Conservation (phyloP, 768 basidiomycete genomes). For the Boletus rex-veris region DNA sequence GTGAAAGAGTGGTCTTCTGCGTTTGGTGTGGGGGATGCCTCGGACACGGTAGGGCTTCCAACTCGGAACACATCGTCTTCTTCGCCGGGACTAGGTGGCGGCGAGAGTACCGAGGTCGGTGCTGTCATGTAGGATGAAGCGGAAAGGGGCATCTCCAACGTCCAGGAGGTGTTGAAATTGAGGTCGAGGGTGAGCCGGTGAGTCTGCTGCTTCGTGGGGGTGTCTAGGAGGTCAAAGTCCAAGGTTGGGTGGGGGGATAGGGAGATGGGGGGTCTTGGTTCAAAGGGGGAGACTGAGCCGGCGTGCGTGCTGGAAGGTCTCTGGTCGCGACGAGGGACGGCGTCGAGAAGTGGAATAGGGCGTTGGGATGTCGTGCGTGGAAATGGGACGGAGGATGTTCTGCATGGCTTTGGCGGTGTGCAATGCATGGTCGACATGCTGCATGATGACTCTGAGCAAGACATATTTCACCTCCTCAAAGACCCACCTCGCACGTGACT, state of each 20-base stretch:
- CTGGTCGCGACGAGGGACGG: too few relatives aligned
- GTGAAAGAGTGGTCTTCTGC: conserved; percentile 4
- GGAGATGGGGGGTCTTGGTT: conserved; percentile 15
- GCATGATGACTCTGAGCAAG: conserved; percentile 12
- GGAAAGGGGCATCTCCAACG: conserved; percentile 14
- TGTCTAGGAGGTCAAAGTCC: too few relatives aligned
- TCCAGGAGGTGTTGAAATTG: conserved; percentile 14
- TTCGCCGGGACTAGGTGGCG: conserved; percentile 7
- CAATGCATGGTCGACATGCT: conserved; percentile 31
- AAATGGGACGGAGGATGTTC: conserved; percentile 14
- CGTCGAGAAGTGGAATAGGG: too few relatives aligned
- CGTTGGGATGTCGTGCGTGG: conserved; percentile 3
- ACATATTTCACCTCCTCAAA: not conserved
- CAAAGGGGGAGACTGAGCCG: conserved; percentile 16
- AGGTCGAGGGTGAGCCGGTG: conserved; percentile 24
- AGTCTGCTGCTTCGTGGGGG: too few relatives aligned
- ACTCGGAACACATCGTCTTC: conserved; percentile 14
- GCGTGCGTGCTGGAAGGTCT: conserved; percentile 11
- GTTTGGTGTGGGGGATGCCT: conserved; percentile 1
- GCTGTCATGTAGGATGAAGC: conserved; percentile 19
- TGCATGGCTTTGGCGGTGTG: conserved; percentile 17
- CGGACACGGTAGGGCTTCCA: not conserved
- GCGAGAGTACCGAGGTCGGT: conserved; percentile 10
- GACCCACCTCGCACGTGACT: conserved; percentile 28
- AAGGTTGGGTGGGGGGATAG: too few relatives aligned